Conservation (phyloP, 768 basidiomycete species). For the Kwoniella europaea region DNA sequence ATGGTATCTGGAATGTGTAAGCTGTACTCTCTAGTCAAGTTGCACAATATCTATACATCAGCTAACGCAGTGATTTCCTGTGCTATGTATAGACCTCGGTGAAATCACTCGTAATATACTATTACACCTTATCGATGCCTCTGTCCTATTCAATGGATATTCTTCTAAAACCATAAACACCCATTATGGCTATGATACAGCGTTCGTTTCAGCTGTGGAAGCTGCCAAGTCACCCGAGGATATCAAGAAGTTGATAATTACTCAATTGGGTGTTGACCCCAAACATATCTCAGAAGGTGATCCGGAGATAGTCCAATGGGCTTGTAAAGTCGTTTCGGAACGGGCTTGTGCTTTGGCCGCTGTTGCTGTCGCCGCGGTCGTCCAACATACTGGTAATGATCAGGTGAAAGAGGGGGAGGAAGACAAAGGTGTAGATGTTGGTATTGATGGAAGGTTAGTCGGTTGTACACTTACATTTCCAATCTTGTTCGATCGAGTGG, state of each 20-base stretch:
- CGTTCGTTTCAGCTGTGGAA: slow-evolving; percentile 84
- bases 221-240: slow-evolving; percentile 67
- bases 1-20: slow-evolving; percentile 94
- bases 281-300: slow-evolving; percentile 63
- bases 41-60: neutral
- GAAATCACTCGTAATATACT: slow-evolving; percentile 88
- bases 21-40: slow-evolving; percentile 7
- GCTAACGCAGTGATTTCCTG: neutral
- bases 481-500: neutral
- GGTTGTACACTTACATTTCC: neutral
- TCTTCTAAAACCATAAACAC: slow-evolving; percentile 74
- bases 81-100: slow-evolving; percentile 68
- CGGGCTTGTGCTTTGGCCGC: slow-evolving; percentile 84
- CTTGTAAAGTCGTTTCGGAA: slow-evolving; percentile 73
- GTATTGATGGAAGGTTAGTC: slow-evolving; percentile 86
- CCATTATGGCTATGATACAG: slow-evolving; percentile 94
- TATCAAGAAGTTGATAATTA: slow-evolving; percentile 64
- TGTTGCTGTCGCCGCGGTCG: slow-evolving; percentile 81
- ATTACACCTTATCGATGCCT: slow-evolving; percentile 69
- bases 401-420: slow-evolving; percentile 64
- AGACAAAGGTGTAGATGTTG: slow-evolving; percentile 69
- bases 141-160: slow-evolving; percentile 75
- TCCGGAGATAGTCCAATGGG: slow-evolving; percentile 78
- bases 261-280: slow-evolving; percentile 67
- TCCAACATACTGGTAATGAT: slow-evolving; percentile 80